These are phyloP conservation scores for Mycena albidolilacea DNA, from an alignment of 768 basidiomycete species.

Conservation along the genomic window DNA sequence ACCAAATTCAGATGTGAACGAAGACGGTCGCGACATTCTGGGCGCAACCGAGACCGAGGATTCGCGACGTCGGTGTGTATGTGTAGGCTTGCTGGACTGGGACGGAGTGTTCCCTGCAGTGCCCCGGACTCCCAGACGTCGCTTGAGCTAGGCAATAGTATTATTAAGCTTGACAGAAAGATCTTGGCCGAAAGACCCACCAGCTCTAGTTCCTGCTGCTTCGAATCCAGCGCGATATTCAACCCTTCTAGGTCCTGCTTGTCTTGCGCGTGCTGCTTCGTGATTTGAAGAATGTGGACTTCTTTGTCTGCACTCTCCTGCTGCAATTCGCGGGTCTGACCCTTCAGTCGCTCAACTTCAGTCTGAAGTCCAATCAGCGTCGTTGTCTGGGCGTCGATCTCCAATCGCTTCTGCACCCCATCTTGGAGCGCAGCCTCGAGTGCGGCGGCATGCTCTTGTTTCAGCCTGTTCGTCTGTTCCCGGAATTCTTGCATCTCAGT, in stretches of 20 bases:
- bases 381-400: constrained; percentile 64
- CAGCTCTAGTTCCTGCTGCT: constrained; percentile 94
- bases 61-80: constrained; percentile 62
- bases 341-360: constrained; percentile 72
- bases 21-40: constrained; percentile 68
- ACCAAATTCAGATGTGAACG: constrained; percentile 67
- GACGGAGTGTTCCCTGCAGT: constrained; percentile 71
- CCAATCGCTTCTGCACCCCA: constrained; percentile 68
- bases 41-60: constrained; percentile 70
- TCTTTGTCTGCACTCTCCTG: constrained; percentile 90
- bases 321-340: constrained; percentile 78
- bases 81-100: constrained; percentile 54
- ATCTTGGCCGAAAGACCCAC: constrained; percentile 63
- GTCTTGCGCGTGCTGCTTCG: constrained; percentile 74
- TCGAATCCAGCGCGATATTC: constrained; percentile 93
- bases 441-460: constrained; percentile 66
- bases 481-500: constrained; percentile 66
- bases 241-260: constrained; percentile 85
- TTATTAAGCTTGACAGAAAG: not conserved
- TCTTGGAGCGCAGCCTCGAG: constrained; percentile 68
- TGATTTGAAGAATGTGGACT: constrained; percentile 79
- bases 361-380: constrained; percentile 59
- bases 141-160: constrained; percentile 67
- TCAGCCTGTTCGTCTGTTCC: constrained; percentile 66
- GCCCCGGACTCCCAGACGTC: constrained; percentile 70